These are phyloP conservation scores for Trichoderma virens DNA, from an alignment of 495 filamentous ascomycete species.

Conservation along the genomic window DNA sequence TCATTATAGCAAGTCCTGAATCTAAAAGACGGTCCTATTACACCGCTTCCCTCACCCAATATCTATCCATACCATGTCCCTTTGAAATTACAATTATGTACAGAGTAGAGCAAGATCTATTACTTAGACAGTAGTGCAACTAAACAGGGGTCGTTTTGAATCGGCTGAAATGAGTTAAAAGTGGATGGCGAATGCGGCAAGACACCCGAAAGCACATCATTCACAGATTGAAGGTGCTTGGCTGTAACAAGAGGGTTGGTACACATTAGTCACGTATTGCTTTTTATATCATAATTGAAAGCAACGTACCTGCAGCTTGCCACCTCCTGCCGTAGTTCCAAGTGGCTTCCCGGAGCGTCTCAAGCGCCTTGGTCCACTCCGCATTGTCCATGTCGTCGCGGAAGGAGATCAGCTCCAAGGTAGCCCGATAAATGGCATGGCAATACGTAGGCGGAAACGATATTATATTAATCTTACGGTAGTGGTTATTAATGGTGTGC, in stretches of 20 bases:
- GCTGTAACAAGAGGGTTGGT: background rate
- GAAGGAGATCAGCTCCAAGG: background rate
- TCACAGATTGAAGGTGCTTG: background rate
- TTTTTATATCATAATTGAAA: background rate
- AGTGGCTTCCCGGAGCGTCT: background rate
- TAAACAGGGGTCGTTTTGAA: background rate
- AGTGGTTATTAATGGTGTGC: background rate
- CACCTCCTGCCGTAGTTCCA: conserved; percentile 1
- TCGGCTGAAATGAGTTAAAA: background rate
- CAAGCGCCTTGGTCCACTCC: background rate
- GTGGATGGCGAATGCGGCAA: background rate
- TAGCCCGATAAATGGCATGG: background rate
- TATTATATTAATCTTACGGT: background rate
- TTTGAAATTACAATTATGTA: background rate
- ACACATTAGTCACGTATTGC: background rate
- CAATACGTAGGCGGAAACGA: background rate
- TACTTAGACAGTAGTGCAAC: background rate
- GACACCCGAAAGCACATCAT: background rate
- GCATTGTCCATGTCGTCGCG: background rate
- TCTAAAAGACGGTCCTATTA: too few relatives aligned
- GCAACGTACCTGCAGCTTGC: background rate
- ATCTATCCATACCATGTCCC: too few relatives aligned
- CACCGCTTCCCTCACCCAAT: too few relatives aligned
- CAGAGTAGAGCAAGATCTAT: background rate
- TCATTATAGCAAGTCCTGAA: too few relatives aligned